Conservation (phyloP, 768 basidiomycete species). For the Collybiopsis confluens region DNA sequence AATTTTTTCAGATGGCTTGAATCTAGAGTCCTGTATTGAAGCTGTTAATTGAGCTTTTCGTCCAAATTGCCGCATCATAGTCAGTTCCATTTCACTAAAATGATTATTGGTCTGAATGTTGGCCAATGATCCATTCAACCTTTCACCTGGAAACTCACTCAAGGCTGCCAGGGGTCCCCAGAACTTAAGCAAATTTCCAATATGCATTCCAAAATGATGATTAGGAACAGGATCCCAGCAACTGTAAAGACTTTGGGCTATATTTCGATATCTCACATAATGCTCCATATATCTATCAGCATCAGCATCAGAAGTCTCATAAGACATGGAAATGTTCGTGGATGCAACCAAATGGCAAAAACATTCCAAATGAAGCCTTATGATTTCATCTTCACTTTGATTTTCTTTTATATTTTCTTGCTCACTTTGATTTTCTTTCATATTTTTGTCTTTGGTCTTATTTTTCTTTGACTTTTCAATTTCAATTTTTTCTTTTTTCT, state of each 20-base stretch:
- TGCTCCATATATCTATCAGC: constrained; percentile 11
- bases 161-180: constrained; percentile 16
- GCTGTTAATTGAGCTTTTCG: constrained; percentile 7
- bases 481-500: constrained; percentile 3
- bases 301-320: constrained; percentile 11
- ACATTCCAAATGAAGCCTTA: not conserved
- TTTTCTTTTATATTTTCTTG: no score
- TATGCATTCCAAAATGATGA: constrained; percentile 16
- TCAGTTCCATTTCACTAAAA: constrained; percentile 14
- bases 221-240: constrained; percentile 10
- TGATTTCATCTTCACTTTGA: no score
- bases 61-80: constrained; percentile 10
- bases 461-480: constrained; percentile 5
- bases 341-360: constrained; percentile 14
- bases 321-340: constrained; percentile 14
- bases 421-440: no score
- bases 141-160: constrained; percentile 15
- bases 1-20: not conserved
- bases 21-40: constrained; percentile 2
- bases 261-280: constrained; percentile 8
- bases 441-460: no score
- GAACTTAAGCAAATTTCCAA: constrained; percentile 10
- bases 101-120: constrained; percentile 14
- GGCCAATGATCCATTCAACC: constrained; percentile 12
- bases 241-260: constrained; percentile 7